These are phyloP conservation scores for Fusarium sulawesiense DNA, from an alignment of 2,329 filamentous ascomycete genomes.

Conservation along the genomic window DNA sequence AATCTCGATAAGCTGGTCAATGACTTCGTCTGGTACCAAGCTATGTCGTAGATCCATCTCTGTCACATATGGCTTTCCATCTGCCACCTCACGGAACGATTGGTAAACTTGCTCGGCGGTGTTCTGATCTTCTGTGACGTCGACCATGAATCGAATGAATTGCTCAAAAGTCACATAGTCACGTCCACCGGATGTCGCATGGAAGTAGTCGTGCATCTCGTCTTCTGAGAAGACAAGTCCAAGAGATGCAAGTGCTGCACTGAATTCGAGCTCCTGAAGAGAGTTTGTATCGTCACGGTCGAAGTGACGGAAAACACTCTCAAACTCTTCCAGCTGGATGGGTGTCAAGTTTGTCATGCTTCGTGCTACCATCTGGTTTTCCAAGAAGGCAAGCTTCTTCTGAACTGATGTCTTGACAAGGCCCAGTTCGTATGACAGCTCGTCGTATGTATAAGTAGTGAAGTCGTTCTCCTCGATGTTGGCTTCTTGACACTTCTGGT, in stretches of 20 bases:
- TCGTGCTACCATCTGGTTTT: constrained; percentile 97
- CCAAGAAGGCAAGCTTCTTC: constrained; percentile 95
- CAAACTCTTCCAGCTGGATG: constrained; percentile 98
- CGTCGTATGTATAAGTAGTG: constrained; percentile 98
- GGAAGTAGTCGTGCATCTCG: constrained; percentile 97
- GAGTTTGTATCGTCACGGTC: constrained; percentile 93
- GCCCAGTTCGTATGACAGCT: constrained; percentile 91
- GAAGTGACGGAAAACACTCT: constrained; percentile 97
- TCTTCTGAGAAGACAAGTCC: constrained; percentile 96
- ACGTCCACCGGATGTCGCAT: constrained; percentile 82
- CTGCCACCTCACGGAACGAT: constrained; percentile 95
- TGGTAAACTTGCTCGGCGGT: constrained; percentile 99
- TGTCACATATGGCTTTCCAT: constrained; percentile 98
- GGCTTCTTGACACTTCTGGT: constrained; percentile 90
- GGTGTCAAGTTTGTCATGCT: constrained; percentile 99
- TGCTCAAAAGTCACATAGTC: constrained; percentile 95
- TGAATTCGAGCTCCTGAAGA: constrained; percentile 93
- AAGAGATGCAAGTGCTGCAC: constrained; percentile 91
- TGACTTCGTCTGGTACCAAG: constrained; percentile 95
- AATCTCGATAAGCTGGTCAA: constrained; percentile 87
- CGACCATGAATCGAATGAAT: constrained; percentile 99
- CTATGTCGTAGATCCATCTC: constrained; percentile 96
- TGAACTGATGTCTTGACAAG: constrained; percentile 92
- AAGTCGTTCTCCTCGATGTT: constrained; percentile 99
- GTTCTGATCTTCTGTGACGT: constrained; percentile 98